Evolutionary conservation across 495 filamentous ascomycete species (phyloP), one percentile per base, ranked within the genome.

Genomic region (Daldinia childiae): DNA sequence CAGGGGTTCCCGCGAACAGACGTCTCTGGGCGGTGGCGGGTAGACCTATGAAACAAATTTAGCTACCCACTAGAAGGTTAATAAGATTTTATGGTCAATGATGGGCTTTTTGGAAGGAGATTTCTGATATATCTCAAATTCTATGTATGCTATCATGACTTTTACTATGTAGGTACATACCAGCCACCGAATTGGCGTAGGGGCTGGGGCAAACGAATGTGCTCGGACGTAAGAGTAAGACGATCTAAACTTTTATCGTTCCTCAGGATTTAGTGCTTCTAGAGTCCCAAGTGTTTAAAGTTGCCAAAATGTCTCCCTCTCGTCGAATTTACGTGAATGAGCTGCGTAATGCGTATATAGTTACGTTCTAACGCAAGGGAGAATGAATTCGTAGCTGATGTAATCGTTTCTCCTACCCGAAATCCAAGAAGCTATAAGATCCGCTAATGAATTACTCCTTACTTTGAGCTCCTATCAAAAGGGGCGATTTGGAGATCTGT

Each of bases 1-100:
- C 51, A 51, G 62, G 69, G 69, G 58, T 66, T 43, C n/a, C 45
- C 34, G 71, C 71, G 71, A 73, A 73, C 66, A 73, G 71, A 73
- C 71, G 36, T 48, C 45, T 72, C 66, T 69, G 36, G 71, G 62
- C 58, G 38, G 66, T 69, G 66, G 62, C 66, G 62, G 62, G 62
- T 66, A 66, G 61, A 62, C 50, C 58, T 60, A 58, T 52, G 54
- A 73, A 66, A 52, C 66, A 63, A 66, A 69, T 41, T 58, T 58
- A 43, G 65, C 65, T 62, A 62, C 66, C 66, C 66, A 48, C 66
- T 64, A 55, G 58, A 58, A 62, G 24, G 59, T 62, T 60, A 30
- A 24, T 57, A 38, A 51, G 45, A 34, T 41, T 66, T 50, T 60
- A n/a, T 30, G 4, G 26, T 54, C 15, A 12, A 30, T 24, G 15